Base-by-base conservation (phyloP, 108 stramenopile genomes). In the Discostella pseudostelligera region DNA sequence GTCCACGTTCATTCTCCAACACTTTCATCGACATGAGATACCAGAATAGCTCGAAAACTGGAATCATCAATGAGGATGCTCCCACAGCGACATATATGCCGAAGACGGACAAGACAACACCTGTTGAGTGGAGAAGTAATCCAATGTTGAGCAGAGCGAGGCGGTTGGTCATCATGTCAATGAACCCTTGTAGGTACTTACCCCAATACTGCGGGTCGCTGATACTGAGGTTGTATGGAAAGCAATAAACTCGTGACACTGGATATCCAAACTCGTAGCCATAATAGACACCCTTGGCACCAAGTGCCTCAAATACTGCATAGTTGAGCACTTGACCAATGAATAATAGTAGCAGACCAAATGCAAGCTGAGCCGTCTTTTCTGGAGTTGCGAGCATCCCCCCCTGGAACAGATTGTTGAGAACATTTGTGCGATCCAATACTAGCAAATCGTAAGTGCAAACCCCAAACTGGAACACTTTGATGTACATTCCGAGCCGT, bases 161-260 rank as follows among this genome's bases (percentile, higher is more conserved):
- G 22, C 2, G 8, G 3, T 0, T 9, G 5, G 22, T 8, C 12
- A 8, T 24, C 9, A 25, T 12, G 22, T 48, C 49, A 50, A 13
- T 22, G 22, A 50, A 5, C 32, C 3, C 32, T n/a, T n/a, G 11
- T 11, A 50, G 3, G 0, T 0, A 20, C 49, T 50, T 24, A 50
- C 49, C 46, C 80, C 80, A 81, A 29, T 81, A 81, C 19, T 81
- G 80, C 20, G 80, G 80, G 63, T 81, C 80, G 46, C 21, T 68
- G 9, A 81, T 81, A 14, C 58, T 54, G 11, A 60, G 66, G 43
- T 81, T 81, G 76, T 81, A 81, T 22, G 80, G 80, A 43, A 81
- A 81, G 60, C 68, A 70, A 4, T 70, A 55, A 0, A 77, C 80
- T 26, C 76, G 62, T 32, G 39, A 59, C 24, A 73, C 67, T 29